Base-by-base conservation (phyloP, 768 basidiomycete species). In the Psilocybe cubensis region DNA sequence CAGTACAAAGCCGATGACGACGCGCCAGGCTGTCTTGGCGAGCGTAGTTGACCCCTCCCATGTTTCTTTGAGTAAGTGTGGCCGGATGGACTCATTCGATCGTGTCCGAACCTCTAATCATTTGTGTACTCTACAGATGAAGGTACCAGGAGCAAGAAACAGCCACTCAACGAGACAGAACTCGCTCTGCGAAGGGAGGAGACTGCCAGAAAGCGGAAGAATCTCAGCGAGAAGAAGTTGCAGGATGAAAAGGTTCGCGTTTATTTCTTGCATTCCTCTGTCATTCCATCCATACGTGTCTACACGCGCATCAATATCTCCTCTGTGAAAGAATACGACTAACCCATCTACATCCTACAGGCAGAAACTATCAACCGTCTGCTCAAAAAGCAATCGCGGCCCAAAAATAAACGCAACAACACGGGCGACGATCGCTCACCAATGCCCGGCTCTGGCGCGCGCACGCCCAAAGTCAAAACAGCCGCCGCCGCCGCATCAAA, bases 291-390 rank as follows among this genome's bases (percentile, higher is more conserved):
- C n/a, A 31, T 31, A 31, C 31, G 14, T 33, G 31, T 33, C 8
- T 33, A 2, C 14, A 33, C 14, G n/a, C 20, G 46, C 24, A 45
- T 44, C 28, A 29, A 33, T 23, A 43, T 21, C 12, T 20, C 42
- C 42, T 12, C 24, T n/a, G n/a, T n/a, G n/a, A n/a, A n/a, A n/a
- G n/a, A n/a, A 42, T 44, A 28, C 21, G 11, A 18, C 42, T 45
- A 31, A 21, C 52, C 28, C 27, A 38, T 49, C 11, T 11, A 38
- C 43, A 17, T 43, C 52, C 31, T 24, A 28, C 63, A 93, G 90
- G 85, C 85, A 21, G 93, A 94, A 65, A 94, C 93, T 0, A 94
- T 95, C 70, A 94, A 94, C 64, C 87, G 93, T 24, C 79, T 95
- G 12, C 81, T 95, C 49, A 92, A 92, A 70, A 94, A 94, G 71